phyloP scores from a whole-genome alignment of 1,139 yeast species.

The Geotrichum australiense region DNA sequence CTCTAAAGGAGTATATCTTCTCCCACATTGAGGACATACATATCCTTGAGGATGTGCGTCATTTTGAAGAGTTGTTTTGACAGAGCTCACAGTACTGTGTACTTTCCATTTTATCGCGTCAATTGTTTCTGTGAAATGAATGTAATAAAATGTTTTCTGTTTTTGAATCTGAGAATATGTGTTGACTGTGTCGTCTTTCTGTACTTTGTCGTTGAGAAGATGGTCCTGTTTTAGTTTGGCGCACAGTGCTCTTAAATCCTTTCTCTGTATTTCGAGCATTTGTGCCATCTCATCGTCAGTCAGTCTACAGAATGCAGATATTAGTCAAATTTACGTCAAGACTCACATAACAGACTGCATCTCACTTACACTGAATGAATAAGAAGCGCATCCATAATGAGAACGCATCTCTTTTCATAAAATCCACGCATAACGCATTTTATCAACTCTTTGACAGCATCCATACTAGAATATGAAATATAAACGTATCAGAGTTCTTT shows the following conservation, averaged over 20 bases:
- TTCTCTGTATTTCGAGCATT: constrained; percentile 74
- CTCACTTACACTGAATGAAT: constrained; percentile 65
- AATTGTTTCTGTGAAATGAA: constrained; percentile 87
- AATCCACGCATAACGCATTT: constrained; percentile 78
- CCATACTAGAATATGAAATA: too few species aligned
- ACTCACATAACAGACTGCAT: too few species aligned
- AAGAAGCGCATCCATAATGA: constrained; percentile 82
- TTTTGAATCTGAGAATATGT: constrained; percentile 52
- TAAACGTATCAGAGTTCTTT: too few species aligned
- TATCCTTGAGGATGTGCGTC: constrained; percentile 93
- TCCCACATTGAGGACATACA: constrained; percentile 78
- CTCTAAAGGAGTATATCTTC: constrained; percentile 77
- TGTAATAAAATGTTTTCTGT: constrained; percentile 67
- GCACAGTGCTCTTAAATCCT: constrained; percentile 78
- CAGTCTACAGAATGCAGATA: too few species aligned
- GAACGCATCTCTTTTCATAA: constrained; percentile 75
- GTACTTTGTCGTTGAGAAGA: constrained; percentile 39
- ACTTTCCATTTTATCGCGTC: constrained; percentile 97
- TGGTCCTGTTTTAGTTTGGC: constrained; percentile 80
- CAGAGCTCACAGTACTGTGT: constrained; percentile 69
- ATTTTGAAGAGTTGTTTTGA: constrained; percentile 70
- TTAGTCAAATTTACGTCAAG: neutral
- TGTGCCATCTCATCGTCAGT: constrained; percentile 90
- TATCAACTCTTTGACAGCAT: constrained; percentile 34
- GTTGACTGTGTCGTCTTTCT: constrained; percentile 74